These are phyloP conservation scores for Margaritispora aquatica DNA, from an alignment of 495 filamentous ascomycete species.

Conservation along the genomic window DNA sequence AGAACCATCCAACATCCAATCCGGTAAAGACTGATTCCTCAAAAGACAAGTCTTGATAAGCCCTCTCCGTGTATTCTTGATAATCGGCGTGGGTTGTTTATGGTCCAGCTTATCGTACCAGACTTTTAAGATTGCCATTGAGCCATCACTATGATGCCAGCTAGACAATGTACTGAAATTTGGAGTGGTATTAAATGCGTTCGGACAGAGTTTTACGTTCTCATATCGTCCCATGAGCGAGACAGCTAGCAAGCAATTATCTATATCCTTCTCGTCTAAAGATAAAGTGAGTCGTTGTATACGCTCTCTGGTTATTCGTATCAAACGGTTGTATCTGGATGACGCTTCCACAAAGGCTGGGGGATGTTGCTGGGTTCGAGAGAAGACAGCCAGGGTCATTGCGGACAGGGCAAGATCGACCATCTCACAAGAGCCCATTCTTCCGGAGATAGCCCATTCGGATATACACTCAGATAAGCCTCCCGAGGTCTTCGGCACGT, in stretches of 20 bases:
- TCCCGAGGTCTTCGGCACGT: constrained; percentile 6
- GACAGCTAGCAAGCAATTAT: constrained; percentile 24
- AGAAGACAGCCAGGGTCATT: constrained; percentile 24
- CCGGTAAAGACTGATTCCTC: constrained; percentile 16
- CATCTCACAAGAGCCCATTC: constrained; percentile 8
- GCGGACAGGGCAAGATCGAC: constrained; percentile 25
- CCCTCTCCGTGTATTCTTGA: constrained; percentile 22
- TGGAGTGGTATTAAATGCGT: background rate
- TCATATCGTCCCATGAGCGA: constrained; percentile 28
- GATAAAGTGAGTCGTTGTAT: background rate
- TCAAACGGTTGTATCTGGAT: constrained; percentile 15
- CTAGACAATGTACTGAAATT: background rate
- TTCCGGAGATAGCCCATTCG: constrained; percentile 3
- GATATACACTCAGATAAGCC: constrained; percentile 7
- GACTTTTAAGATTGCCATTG: constrained; percentile 22
- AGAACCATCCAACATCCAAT: constrained; percentile 24
- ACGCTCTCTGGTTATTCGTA: constrained; percentile 8
- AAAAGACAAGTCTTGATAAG: constrained; percentile 21
- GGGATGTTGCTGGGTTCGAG: constrained; percentile 20
- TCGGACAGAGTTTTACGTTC: constrained; percentile 9
- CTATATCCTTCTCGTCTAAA: constrained; percentile 16
- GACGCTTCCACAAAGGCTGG: constrained; percentile 21
- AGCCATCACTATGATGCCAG: constrained; percentile 25
- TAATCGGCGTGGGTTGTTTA: constrained; percentile 8
- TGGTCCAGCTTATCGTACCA: constrained; percentile 17